phyloP scores from a whole-genome alignment of 352 stramenopile genomes.

The Phytophthora citricola region DNA sequence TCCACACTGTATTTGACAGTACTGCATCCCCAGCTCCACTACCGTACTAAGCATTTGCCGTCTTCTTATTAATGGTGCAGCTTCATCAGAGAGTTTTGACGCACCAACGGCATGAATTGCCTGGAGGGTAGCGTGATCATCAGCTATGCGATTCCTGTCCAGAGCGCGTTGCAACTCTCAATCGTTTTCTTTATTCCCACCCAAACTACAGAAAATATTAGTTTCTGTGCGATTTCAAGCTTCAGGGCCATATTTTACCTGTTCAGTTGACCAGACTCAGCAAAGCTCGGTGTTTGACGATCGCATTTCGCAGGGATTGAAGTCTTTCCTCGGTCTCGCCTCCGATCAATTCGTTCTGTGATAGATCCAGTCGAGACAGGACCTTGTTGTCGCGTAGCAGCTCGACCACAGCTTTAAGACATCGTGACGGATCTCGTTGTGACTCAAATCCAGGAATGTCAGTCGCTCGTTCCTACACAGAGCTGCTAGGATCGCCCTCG shows the following conservation, averaged over 20 bases:
- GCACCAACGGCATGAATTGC: constrained; percentile 12
- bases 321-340: neutral
- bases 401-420: constrained; percentile 11
- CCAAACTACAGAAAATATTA: constrained; percentile 3
- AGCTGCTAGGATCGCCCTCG: constrained; percentile 26
- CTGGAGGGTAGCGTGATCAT: constrained; percentile 19
- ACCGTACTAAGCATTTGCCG: constrained; percentile 18
- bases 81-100: constrained; percentile 6
- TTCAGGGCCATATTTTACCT: constrained; percentile 18
- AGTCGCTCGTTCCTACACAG: constrained; percentile 34
- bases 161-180: constrained; percentile 15
- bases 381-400: constrained; percentile 36
- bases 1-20: constrained; percentile 19
- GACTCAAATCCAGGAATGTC: constrained; percentile 41
- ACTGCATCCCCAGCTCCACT: constrained; percentile 8
- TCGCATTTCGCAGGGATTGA: constrained; percentile 2
- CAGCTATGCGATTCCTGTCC: constrained; percentile 23
- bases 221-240: neutral
- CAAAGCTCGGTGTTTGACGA: constrained; percentile 9
- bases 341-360: constrained; percentile 29
- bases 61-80: constrained; percentile 6
- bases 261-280: constrained; percentile 24
- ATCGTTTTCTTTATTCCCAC: constrained; percentile 11
- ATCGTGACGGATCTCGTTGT: constrained; percentile 45
- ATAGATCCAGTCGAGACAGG: constrained; percentile 40